phyloP scores from a whole-genome alignment of 2,329 filamentous ascomycete genomes.

The Ophiostoma pallidulum region DNA sequence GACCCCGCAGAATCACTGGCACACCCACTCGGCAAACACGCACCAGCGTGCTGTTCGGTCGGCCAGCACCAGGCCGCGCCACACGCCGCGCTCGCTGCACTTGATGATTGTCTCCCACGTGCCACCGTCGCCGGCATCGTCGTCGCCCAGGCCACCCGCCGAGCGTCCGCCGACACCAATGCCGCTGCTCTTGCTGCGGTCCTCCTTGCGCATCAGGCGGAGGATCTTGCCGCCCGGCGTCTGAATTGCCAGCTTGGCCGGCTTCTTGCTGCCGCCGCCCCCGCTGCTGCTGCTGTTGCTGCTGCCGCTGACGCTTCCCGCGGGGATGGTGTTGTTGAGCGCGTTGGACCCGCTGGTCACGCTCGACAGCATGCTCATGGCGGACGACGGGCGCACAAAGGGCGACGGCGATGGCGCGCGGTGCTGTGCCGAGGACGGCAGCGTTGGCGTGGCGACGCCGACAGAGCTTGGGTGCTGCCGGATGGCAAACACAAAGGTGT shows the following conservation, averaged over 20 bases:
- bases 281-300: constrained; percentile 32
- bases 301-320: constrained; percentile 38
- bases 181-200: constrained; percentile 40
- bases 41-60: constrained; percentile 81
- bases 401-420: constrained; percentile 49
- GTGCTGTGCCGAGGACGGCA: constrained; percentile 36
- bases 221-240: constrained; percentile 91
- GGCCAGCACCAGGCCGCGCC: constrained; percentile 72
- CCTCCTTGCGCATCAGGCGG: constrained; percentile 71
- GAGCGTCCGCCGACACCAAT: constrained; percentile 32
- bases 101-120: constrained; percentile 89
- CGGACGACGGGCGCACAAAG: constrained; percentile 50
- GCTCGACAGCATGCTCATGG: constrained; percentile 55
- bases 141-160: constrained; percentile 33
- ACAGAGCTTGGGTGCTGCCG: constrained; percentile 73
- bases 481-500: constrained; percentile 95
- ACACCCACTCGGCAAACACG: constrained; percentile 84
- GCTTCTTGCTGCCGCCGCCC: constrained; percentile 55
- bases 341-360: constrained; percentile 43
- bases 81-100: constrained; percentile 70
- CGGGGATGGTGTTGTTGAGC: constrained; percentile 32
- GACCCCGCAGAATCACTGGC: constrained; percentile 23
- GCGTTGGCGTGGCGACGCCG: constrained; percentile 22
- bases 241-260: constrained; percentile 91
- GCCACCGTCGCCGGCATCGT: constrained; percentile 58